These are phyloP conservation scores for Lolium perenne DNA, from an alignment of 176 grass and related monocot species.

Conservation along the genomic window DNA sequence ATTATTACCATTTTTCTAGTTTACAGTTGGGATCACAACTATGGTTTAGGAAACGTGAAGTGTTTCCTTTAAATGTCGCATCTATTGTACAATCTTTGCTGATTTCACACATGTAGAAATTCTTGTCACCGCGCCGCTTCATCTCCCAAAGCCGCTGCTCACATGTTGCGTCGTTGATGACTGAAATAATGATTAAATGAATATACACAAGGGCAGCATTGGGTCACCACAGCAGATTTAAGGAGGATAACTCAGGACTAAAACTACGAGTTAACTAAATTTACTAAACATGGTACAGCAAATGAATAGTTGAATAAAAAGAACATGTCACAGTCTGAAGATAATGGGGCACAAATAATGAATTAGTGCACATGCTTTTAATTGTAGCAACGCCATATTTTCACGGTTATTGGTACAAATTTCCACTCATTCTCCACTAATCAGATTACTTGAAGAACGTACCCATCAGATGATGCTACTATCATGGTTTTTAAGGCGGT, in stretches of 20 bases:
- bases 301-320: background rate
- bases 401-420: background rate
- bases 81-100: conserved; percentile 98
- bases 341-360: conserved; percentile 5
- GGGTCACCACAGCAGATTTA: conserved; percentile 23
- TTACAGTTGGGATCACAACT: conserved; percentile 96
- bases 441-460: background rate
- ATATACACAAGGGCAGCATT: conserved; percentile 35
- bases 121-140: conserved; percentile 70
- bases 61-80: conserved; percentile 97
- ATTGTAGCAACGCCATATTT: conserved; percentile 8
- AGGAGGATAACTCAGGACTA: background rate
- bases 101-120: conserved; percentile 99
- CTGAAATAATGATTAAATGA: conserved; percentile 47
- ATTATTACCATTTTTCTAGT: conserved; percentile 93
- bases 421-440: background rate
- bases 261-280: conserved; percentile 8
- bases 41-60: conserved; percentile 94
- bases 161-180: conserved; percentile 91
- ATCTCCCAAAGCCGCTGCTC: conserved; percentile 95
- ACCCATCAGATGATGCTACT: background rate
- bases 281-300: background rate
- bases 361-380: conserved; percentile 21
- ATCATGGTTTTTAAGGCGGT: too few relatives aligned
- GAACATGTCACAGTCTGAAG: background rate